A percentile compares a stretch with the other conserved stretches of the same genome.
phyloP scores from a whole-genome alignment of 345 rosid genomes.

The Crucihimalaya himalaica region DNA sequence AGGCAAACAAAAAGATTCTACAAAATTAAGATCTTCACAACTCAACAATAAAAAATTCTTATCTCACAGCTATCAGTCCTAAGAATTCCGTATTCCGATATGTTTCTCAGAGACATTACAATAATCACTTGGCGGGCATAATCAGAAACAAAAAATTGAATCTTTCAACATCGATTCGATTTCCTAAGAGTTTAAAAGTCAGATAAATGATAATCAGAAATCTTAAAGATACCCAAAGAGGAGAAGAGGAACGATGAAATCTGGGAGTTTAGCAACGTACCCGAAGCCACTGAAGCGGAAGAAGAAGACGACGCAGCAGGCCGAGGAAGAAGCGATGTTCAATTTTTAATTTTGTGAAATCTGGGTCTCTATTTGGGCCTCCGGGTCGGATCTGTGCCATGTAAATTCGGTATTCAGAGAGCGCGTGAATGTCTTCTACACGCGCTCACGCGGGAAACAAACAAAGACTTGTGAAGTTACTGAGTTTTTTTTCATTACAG shows the following conservation, averaged over 20 bases:
- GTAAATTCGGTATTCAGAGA: no score
- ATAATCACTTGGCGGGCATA: neutral
- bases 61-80: neutral
- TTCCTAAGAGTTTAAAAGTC: neutral
- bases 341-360: conserved; percentile 9
- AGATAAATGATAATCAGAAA: neutral
- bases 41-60: neutral
- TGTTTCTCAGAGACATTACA: neutral
- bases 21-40: neutral
- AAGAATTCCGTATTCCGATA: neutral
- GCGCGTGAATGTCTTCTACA: no score
- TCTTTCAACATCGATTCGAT: conserved; percentile 9
- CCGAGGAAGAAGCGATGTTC: conserved; percentile 6
- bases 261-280: conserved; percentile 24
- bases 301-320: neutral
- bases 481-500: no score
- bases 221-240: neutral
- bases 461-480: no score
- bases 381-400: conserved; percentile 15
- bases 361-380: conserved; percentile 24
- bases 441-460: no score
- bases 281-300: conserved; percentile 26
- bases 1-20: neutral
- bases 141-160: neutral
- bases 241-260: neutral